Evolutionary conservation across 140 eudicot genomes (phyloP), one percentile per base, ranked within the genome.

Genomic region (Bidens hawaiensis): DNA sequence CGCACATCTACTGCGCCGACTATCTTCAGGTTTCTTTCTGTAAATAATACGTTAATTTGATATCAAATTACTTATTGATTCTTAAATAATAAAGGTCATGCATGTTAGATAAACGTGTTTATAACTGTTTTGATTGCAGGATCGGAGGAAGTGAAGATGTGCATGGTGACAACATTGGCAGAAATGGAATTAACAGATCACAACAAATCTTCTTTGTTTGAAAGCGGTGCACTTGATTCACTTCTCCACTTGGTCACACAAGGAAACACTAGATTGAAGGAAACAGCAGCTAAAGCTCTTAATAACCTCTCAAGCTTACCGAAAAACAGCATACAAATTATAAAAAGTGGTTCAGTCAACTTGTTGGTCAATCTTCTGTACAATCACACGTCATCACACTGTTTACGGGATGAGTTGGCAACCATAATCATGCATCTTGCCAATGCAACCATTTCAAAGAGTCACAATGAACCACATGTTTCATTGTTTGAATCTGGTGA

Each of bases 81-180:
- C 43, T 15, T 41, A 56, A 5, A 15, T 9, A 50, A 17, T 48
- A 48, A 12, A 48, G 24, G 30, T 14, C 52, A 60, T 40, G 66
- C 66, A 15, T 13, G 30, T 64, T 64, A 43, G 15, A 49, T 49
- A 50, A 50, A 5, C 27, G 21, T 18, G 21, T 48, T 48, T 19
- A 9, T 50, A 3, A 22, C 57, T 3, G 21, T 50, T 21, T 28
- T 50, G 31, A 61, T 57, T n/a, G 60, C 81, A 85, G 94, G 94
- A 7, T 33, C 83, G 22, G 79, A 68, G 49, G 81, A 69, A 1
- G 83, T 78, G 24, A 78, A 81, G 75, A 57, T 81, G 80, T 50
- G 14, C 12, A 85, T 85, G 94, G 88, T 76, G n/a, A 69, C 24
- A 42, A 78, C 85, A 45, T 78, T 85, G 70, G 94, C 85, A 31